Conservation (phyloP, 2,329 filamentous ascomycete genomes). For the Verticillium nubilum region DNA sequence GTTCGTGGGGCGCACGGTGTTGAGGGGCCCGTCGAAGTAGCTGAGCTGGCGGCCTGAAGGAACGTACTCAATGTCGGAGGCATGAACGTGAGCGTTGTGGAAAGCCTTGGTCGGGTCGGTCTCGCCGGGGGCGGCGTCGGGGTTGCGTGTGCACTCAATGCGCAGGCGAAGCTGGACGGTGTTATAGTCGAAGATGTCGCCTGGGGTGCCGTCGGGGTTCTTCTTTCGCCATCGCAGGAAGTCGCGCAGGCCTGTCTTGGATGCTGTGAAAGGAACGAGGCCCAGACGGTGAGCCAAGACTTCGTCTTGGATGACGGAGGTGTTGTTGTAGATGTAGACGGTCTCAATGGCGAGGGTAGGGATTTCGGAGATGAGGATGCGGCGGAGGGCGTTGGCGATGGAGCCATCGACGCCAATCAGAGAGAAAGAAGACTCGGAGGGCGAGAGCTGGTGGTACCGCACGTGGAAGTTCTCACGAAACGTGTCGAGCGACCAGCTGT, state of each 20-base stretch:
- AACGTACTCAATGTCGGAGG: slow-evolving; percentile 68
- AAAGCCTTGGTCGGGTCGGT: slow-evolving; percentile 81
- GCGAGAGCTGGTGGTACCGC: slow-evolving; percentile 78
- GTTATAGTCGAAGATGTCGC: slow-evolving; percentile 71
- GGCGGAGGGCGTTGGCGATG: slow-evolving; percentile 93
- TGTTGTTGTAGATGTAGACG: slow-evolving; percentile 93
- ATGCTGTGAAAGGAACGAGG: slow-evolving; percentile 81
- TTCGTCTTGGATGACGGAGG: slow-evolving; percentile 95
- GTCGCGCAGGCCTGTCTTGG: slow-evolving; percentile 66
- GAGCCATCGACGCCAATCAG: slow-evolving; percentile 87
- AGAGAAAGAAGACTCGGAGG: slow-evolving; percentile 78
- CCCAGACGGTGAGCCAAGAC: slow-evolving; percentile 87
- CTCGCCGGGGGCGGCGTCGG: slow-evolving; percentile 64
- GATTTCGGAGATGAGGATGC: slow-evolving; percentile 91
- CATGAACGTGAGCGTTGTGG: slow-evolving; percentile 78
- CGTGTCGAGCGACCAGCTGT: slow-evolving; percentile 68
- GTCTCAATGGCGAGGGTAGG: slow-evolving; percentile 91
- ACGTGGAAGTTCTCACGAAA: slow-evolving; percentile 69
- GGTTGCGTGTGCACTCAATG: slow-evolving; percentile 75
- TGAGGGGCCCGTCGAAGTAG: slow-evolving; percentile 61
- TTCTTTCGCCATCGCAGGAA: slow-evolving; percentile 81
- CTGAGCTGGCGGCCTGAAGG: slow-evolving; percentile 65
- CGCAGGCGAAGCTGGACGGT: slow-evolving; percentile 75
- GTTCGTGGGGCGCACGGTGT: slow-evolving; percentile 71
- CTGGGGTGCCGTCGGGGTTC: slow-evolving; percentile 56